Percentiles rank a stretch among this genome's conserved stretches.
phyloP scores from a whole-genome alignment of 176 grass and related monocot genomes.

The Aegilops speltoides region DNA sequence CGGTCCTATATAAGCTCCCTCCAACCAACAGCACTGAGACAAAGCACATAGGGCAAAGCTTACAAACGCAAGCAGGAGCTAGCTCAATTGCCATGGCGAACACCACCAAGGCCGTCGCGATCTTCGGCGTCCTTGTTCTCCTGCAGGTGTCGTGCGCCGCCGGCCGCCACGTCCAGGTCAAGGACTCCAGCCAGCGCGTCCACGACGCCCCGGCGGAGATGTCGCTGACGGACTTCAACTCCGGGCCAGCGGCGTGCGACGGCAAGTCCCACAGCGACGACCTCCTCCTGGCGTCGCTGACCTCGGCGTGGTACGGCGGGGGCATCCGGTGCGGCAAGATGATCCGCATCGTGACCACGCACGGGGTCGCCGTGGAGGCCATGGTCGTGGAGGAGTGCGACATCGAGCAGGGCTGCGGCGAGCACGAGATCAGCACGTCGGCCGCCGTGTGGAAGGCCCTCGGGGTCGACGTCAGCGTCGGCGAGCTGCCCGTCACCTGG shows the following conservation, averaged over 20 bases:
- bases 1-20: background rate
- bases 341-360: conserved; percentile 16
- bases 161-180: no score
- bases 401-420: conserved; percentile 2
- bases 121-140: background rate
- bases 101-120: background rate
- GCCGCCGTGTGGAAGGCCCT: conserved; percentile 40
- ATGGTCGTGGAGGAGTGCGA: no score
- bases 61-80: background rate
- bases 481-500: conserved; percentile 24
- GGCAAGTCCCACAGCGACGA: background rate
- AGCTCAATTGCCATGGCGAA: background rate
- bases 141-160: background rate
- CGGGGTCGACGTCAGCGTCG: conserved; percentile 23
- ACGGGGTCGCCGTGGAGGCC: background rate
- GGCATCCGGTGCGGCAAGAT: background rate
- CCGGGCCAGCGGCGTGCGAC: background rate
- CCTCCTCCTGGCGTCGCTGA: background rate
- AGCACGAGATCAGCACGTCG: conserved; percentile 37
- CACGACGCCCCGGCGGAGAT: background rate
- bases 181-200: background rate
- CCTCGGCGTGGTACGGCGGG: background rate
- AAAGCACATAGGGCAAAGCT: background rate
- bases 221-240: background rate
- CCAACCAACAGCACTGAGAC: background rate